Conservation (phyloP, 2,329 filamentous ascomycete genomes). For the Monosporascus cannonballus region DNA sequence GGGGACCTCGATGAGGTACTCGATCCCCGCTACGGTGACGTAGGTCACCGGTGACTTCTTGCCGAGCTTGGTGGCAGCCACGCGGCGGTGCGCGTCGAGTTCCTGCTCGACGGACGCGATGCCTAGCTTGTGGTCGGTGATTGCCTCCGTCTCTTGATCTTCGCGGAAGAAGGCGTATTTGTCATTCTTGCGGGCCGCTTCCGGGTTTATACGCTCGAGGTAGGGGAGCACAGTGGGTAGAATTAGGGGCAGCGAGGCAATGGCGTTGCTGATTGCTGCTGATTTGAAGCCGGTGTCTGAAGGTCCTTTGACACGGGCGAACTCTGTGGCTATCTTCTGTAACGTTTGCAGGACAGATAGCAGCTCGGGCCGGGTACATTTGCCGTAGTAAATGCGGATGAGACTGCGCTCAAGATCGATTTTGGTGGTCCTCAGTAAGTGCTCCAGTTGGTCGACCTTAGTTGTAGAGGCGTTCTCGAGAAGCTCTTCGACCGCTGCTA, state of each 20-base stretch:
- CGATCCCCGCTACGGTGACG: conserved; percentile 80
- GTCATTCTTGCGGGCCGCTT: conserved; percentile 79
- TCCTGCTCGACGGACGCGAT: conserved; percentile 92
- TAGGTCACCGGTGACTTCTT: conserved; percentile 68
- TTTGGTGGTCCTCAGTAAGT: conserved; percentile 63
- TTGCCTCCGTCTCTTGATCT: conserved; percentile 79
- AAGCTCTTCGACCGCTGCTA: conserved; percentile 82
- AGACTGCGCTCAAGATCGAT: conserved; percentile 87
- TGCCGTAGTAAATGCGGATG: conserved; percentile 95
- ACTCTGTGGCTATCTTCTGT: conserved; percentile 75
- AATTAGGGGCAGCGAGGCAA: conserved; percentile 72
- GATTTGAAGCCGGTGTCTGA: conserved; percentile 69
- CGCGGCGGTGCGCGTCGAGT: conserved; percentile 67
- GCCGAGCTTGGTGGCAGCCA: conserved; percentile 65
- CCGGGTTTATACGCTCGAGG: conserved; percentile 77
- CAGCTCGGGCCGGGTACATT: conserved; percentile 85
- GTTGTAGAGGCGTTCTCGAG: conserved; percentile 59
- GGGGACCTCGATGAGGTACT: conserved; percentile 88
- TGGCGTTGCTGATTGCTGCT: conserved; percentile 60
- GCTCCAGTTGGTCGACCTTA: conserved; percentile 67
- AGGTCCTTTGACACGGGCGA: conserved; percentile 57
- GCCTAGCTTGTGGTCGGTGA: conserved; percentile 80
- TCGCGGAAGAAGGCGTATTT: conserved; percentile 93
- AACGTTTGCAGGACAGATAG: conserved; percentile 79
- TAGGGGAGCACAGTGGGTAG: conserved; percentile 65